These are phyloP conservation scores for Apiotrichum domesticum DNA, from an alignment of 1,284 basidiomycete genomes.

Conservation along the genomic window DNA sequence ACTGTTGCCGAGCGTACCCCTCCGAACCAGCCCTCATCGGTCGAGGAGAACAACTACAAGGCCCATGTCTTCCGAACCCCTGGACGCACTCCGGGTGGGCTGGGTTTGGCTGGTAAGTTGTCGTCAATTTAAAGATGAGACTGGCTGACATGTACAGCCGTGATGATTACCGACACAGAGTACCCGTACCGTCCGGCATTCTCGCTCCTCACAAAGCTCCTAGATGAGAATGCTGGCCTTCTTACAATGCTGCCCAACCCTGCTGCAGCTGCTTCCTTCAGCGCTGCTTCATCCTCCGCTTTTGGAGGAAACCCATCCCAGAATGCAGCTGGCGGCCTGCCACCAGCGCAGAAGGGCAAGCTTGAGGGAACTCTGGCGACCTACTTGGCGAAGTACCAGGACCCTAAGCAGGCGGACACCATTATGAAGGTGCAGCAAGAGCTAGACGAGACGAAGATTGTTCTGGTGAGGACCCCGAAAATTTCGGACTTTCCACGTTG, in stretches of 20 bases:
- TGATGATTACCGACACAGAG: slow-evolving; percentile 90
- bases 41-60: slow-evolving; percentile 90
- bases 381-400: slow-evolving; percentile 92
- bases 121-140: too few species aligned
- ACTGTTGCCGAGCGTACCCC: slow-evolving; percentile 88
- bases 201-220: slow-evolving; percentile 85
- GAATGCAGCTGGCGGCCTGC: slow-evolving; percentile 41
- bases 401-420: slow-evolving; percentile 93
- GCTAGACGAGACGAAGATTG: slow-evolving; percentile 98
- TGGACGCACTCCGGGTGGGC: slow-evolving; percentile 32
- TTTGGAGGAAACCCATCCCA: slow-evolving; percentile 45
- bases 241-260: slow-evolving; percentile 53
- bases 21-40: slow-evolving; percentile 80
- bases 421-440: slow-evolving; percentile 99
- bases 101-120: slow-evolving; percentile 60
- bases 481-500: background rate
- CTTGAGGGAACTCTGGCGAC: slow-evolving; percentile 58
- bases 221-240: slow-evolving; percentile 82
- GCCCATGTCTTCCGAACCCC: slow-evolving; percentile 74
- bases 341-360: slow-evolving; percentile 48
- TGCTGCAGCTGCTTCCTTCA: slow-evolving; percentile 36
- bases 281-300: slow-evolving; percentile 37
- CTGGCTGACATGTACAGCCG: slow-evolving; percentile 52
- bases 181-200: slow-evolving; percentile 97
- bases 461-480: slow-evolving; percentile 58